A percentile compares a stretch with the other conserved stretches of the same genome.
These are phyloP conservation scores for Phlyctochytrium bullatum DNA, from an alignment of 192 early-diverging fungal genomes.

Conservation along the genomic window DNA sequence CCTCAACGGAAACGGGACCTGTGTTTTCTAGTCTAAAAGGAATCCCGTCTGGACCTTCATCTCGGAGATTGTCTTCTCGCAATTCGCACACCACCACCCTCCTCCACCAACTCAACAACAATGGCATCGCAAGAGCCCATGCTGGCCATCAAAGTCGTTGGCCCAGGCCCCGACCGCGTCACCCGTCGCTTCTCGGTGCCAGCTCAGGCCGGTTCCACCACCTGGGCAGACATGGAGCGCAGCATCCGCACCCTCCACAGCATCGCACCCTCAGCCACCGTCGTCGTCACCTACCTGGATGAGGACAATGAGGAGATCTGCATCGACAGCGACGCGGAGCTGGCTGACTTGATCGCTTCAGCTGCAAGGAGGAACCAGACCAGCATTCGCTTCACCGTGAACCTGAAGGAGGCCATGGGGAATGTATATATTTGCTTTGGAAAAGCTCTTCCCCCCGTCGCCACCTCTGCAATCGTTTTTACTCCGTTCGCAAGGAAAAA, in stretches of 20 bases:
- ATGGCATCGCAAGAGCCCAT: not conserved
- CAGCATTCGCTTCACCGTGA: constrained; percentile 1
- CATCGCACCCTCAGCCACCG: not conserved
- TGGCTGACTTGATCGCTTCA: constrained; percentile 4
- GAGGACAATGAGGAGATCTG: constrained; percentile 6
- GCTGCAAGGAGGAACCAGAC: not conserved
- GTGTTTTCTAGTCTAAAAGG: too few species aligned
- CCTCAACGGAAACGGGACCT: too few species aligned
- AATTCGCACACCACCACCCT: too few species aligned
- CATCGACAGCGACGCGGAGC: constrained; percentile 8
- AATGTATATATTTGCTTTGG: constrained; percentile 6
- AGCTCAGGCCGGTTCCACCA: not conserved
- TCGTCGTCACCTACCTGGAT: constrained; percentile 5
- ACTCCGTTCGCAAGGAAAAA: not conserved
- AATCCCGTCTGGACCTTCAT: too few species aligned
- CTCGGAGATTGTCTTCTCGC: too few species aligned
- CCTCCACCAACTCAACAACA: too few species aligned
- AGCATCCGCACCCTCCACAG: not conserved
- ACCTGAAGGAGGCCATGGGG: not conserved
- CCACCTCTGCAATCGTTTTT: not conserved
- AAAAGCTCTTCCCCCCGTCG: not conserved
- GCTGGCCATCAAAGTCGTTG: not conserved
- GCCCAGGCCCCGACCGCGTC: not conserved
- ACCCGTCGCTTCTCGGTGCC: not conserved
- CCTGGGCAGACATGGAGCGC: not conserved